Conservation (phyloP, 495 filamentous ascomycete genomes). For the Achaetomiella virescens region DNA sequence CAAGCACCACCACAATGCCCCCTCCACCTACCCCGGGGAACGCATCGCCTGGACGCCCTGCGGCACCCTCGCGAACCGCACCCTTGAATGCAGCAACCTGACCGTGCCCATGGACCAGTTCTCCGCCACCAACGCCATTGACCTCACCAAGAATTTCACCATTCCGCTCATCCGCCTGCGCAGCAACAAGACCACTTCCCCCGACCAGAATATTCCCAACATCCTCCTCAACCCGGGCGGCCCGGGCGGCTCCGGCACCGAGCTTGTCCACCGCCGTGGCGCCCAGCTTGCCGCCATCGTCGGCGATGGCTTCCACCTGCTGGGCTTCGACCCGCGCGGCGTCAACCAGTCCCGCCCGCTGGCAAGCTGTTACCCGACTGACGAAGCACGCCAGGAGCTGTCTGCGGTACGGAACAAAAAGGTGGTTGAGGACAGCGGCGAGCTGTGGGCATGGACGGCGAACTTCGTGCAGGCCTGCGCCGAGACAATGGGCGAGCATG, state of each 20-base stretch:
- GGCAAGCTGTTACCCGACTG: constrained; percentile 35
- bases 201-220: constrained; percentile 15
- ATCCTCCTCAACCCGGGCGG: constrained; percentile 44
- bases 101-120: constrained; percentile 45
- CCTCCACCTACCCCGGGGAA: constrained; percentile 30
- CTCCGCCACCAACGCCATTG: constrained; percentile 19
- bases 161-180: constrained; percentile 42
- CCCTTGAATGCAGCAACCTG: constrained; percentile 33
- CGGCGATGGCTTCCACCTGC: constrained; percentile 40
- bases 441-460: constrained; percentile 35
- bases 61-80: constrained; percentile 26
- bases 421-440: constrained; percentile 31
- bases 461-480: constrained; percentile 35
- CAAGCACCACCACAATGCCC: background rate
- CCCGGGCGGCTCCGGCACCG: constrained; percentile 37
- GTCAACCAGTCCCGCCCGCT: constrained; percentile 35
- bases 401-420: constrained; percentile 24
- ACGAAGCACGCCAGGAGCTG: constrained; percentile 20
- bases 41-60: constrained; percentile 35
- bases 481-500: constrained; percentile 39
- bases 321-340: constrained; percentile 43
- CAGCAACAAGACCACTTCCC: constrained; percentile 29
- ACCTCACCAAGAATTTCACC: constrained; percentile 29
- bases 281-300: constrained; percentile 30
- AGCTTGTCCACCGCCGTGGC: constrained; percentile 31